phyloP scores from a whole-genome alignment of 2,329 filamentous ascomycete genomes.

The Pseudocercospora musae region DNA sequence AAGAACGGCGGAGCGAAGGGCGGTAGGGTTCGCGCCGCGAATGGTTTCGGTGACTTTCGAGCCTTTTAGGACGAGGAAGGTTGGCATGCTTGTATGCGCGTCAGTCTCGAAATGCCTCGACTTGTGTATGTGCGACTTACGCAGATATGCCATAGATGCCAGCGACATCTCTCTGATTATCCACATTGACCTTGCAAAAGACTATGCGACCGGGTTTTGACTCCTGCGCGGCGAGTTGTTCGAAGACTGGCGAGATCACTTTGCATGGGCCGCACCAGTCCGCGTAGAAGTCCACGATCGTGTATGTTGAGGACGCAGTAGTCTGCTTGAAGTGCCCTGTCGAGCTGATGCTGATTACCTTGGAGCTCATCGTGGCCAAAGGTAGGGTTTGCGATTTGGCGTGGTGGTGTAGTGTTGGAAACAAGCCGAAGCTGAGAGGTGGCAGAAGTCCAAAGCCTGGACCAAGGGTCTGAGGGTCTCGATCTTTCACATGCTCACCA shows the following conservation, averaged over 20 bases:
- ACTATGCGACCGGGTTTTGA: constrained; percentile 45
- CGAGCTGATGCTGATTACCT: constrained; percentile 32
- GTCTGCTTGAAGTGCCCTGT: constrained; percentile 32
- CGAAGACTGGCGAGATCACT: constrained; percentile 52
- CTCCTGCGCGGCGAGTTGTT: constrained; percentile 51
- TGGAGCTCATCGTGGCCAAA: constrained; percentile 24
- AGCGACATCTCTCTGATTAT: constrained; percentile 50
- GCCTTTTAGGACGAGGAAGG: constrained; percentile 48
- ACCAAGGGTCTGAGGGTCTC: not conserved
- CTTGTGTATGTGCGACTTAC: constrained; percentile 15
- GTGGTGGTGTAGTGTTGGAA: not conserved
- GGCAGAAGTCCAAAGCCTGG: not conserved
- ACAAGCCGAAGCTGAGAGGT: not conserved
- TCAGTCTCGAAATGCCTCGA: not conserved
- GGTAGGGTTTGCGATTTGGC: not conserved
- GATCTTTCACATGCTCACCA: not conserved
- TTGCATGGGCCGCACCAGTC: constrained; percentile 58
- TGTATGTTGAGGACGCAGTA: constrained; percentile 33
- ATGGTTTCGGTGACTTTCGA: constrained; percentile 45
- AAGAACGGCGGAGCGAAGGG: constrained; percentile 46
- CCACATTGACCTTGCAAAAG: constrained; percentile 57
- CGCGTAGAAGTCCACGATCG: constrained; percentile 37
- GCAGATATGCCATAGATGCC: constrained; percentile 50
- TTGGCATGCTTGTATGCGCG: constrained; percentile 42
- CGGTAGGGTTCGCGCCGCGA: constrained; percentile 48